Evolutionary conservation across 345 rosid genomes (phyloP).

Genomic region (Pugionium dolabratum): DNA sequence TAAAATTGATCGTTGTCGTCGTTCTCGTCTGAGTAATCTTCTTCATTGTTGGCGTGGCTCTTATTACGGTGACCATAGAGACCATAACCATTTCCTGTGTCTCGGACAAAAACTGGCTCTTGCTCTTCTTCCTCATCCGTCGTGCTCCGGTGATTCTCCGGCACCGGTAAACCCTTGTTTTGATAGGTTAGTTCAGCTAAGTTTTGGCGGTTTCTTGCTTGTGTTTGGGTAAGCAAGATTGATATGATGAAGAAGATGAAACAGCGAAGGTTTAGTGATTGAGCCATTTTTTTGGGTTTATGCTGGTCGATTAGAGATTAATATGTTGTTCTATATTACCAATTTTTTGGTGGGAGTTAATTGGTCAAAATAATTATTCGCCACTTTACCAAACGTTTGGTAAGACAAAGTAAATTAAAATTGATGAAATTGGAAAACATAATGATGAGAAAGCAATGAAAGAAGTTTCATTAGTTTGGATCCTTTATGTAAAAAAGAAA

Average conservation of each 20-base stretch:
- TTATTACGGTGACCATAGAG: constrained; percentile 20
- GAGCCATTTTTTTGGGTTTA: constrained; percentile 26
- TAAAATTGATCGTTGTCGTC: constrained; percentile 19
- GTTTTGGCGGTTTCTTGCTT: constrained; percentile 22
- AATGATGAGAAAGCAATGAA: constrained; percentile 9
- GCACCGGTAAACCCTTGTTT: constrained; percentile 2
- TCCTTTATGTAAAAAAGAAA: too few relatives aligned
- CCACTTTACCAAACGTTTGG: constrained; percentile 22
- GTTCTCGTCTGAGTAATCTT: constrained; percentile 11
- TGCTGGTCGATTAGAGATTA: constrained; percentile 6
- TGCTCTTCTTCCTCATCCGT: constrained; percentile 14
- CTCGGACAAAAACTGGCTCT: constrained; percentile 32
- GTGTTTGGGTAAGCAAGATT: constrained; percentile 22
- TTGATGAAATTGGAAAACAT: constrained; percentile 1
- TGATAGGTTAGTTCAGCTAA: constrained; percentile 6
- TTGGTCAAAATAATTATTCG: neutral
- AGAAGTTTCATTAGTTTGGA: neutral
- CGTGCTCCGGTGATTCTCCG: constrained; percentile 2
- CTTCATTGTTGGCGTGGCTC: constrained; percentile 5
- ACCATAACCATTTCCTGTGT: constrained; percentile 38
- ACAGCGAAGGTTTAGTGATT: constrained; percentile 27
- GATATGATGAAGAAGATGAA: constrained; percentile 16
- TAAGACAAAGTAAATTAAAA: neutral
- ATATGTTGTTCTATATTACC: constrained; percentile 8
- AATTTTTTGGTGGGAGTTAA: constrained; percentile 14